Conservation (phyloP, 139 green algal genomes). For the Tetraselmis chui region DNA sequence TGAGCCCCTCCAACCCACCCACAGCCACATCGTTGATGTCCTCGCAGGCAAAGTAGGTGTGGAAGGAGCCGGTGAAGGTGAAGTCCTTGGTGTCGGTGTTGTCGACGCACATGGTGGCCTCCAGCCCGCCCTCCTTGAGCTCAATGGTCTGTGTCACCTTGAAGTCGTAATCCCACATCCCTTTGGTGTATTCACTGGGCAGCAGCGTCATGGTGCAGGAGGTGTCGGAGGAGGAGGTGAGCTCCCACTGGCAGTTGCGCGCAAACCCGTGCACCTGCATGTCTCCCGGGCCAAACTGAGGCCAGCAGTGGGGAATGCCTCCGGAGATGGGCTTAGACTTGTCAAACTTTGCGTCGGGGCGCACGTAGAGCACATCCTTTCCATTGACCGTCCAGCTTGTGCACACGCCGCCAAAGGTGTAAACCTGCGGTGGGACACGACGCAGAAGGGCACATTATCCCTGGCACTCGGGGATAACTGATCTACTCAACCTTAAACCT, state of each 20-base stretch:
- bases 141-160: not conserved
- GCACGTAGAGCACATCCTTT: constrained; percentile 90
- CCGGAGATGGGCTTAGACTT: constrained; percentile 32
- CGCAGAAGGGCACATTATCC: too few relatives aligned
- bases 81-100: constrained; percentile 4
- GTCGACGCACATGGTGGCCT: not conserved
- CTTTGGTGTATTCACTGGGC: not conserved
- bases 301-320: constrained; percentile 49
- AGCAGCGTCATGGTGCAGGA: not conserved
- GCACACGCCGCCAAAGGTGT: not conserved
- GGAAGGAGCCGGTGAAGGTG: constrained; percentile 4
- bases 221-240: constrained; percentile 5
- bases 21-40: not conserved
- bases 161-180: not conserved
- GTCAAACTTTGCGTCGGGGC: constrained; percentile 68
- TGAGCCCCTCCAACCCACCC: not conserved
- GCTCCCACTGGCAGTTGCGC: constrained; percentile 37
- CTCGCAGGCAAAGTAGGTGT: constrained; percentile 1
- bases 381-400: constrained; percentile 41
- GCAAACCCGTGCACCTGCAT: constrained; percentile 49
- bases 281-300: constrained; percentile 41
- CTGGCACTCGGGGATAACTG: too few relatives aligned
- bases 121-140: not conserved
- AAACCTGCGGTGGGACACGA: not conserved
- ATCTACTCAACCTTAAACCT: too few relatives aligned